Percentiles rank a stretch among this genome's conserved stretches.
phyloP scores from a whole-genome alignment of 257 asterid species.

The Nicotiana otophora region DNA sequence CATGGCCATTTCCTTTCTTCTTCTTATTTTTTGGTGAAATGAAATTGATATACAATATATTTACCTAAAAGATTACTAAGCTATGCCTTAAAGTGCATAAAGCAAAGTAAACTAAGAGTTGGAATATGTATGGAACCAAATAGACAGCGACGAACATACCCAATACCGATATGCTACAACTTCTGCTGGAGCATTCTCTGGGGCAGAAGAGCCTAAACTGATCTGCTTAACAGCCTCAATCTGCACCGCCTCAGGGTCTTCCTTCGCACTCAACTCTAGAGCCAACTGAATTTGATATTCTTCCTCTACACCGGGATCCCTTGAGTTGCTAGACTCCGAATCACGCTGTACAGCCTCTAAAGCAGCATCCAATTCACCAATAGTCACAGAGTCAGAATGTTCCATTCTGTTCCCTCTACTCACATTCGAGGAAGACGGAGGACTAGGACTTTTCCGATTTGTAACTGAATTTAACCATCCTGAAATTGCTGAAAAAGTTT shows the following conservation, averaged over 20 bases:
- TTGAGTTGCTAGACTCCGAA: slow-evolving; percentile 55
- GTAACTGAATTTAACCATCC: slow-evolving; percentile 93
- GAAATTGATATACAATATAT: not conserved
- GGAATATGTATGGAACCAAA: not conserved
- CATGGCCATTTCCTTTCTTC: not conserved
- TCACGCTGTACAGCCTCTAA: slow-evolving; percentile 55
- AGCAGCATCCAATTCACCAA: slow-evolving; percentile 62
- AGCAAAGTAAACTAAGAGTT: slow-evolving; percentile 5
- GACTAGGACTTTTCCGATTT: slow-evolving; percentile 62
- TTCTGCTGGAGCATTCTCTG: slow-evolving; percentile 79
- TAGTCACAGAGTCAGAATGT: slow-evolving; percentile 65
- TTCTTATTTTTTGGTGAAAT: not conserved
- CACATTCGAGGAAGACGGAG: slow-evolving; percentile 63
- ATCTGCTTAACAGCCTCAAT: slow-evolving; percentile 98
- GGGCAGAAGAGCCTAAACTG: slow-evolving; percentile 76
- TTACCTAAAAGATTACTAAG: not conserved
- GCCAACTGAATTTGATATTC: slow-evolving; percentile 93
- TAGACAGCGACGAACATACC: slow-evolving; percentile 40
- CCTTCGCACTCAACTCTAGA: slow-evolving; percentile 88
- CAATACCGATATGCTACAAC: slow-evolving; percentile 82
- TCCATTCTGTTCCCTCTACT: slow-evolving; percentile 49
- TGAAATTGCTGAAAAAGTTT: slow-evolving; percentile 71
- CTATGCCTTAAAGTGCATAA: not conserved
- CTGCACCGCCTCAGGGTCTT: slow-evolving; percentile 98
- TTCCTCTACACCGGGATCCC: slow-evolving; percentile 86